Conservation (phyloP, 495 filamentous ascomycete genomes). For the Penicillium steckii region DNA sequence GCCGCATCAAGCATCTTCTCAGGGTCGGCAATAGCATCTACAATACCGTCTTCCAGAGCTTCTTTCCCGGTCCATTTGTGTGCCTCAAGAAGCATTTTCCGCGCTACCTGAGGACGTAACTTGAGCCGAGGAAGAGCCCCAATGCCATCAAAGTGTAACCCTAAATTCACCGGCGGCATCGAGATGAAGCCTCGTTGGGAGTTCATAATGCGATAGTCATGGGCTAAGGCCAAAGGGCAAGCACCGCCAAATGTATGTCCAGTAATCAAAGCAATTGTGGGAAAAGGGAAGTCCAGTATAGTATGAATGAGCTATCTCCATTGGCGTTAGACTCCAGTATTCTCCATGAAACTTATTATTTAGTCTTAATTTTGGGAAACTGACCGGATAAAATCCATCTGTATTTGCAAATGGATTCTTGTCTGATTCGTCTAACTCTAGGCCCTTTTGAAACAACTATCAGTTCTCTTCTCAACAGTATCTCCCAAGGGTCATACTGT, state of each 20-base stretch:
- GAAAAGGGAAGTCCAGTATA: constrained; percentile 52
- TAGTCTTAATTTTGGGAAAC: background rate
- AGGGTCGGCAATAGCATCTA: constrained; percentile 46
- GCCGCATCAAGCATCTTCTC: constrained; percentile 46
- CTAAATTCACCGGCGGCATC: constrained; percentile 52
- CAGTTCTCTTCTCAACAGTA: background rate
- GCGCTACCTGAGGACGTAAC: constrained; percentile 44
- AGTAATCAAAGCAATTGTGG: constrained; percentile 49
- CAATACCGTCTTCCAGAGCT: constrained; percentile 48
- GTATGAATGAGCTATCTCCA: constrained; percentile 39
- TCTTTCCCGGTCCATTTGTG: constrained; percentile 50
- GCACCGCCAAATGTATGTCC: constrained; percentile 54
- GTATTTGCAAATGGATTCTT: constrained; percentile 48
- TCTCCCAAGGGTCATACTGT: constrained; percentile 24
- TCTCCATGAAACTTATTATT: background rate
- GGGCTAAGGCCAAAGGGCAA: constrained; percentile 45
- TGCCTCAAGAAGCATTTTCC: constrained; percentile 52
- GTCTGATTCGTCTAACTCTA: constrained; percentile 48
- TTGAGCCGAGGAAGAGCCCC: constrained; percentile 48
- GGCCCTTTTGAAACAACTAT: constrained; percentile 23
- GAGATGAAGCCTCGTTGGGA: constrained; percentile 45
- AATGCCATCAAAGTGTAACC: constrained; percentile 51
- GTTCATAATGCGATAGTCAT: constrained; percentile 55
- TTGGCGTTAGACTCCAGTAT: background rate
- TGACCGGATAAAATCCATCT: constrained; percentile 48